Evolutionary conservation across 2,329 filamentous ascomycete species (phyloP), one percentile per base, ranked within the genome.

Genomic region (Colletotrichum sp.): DNA sequence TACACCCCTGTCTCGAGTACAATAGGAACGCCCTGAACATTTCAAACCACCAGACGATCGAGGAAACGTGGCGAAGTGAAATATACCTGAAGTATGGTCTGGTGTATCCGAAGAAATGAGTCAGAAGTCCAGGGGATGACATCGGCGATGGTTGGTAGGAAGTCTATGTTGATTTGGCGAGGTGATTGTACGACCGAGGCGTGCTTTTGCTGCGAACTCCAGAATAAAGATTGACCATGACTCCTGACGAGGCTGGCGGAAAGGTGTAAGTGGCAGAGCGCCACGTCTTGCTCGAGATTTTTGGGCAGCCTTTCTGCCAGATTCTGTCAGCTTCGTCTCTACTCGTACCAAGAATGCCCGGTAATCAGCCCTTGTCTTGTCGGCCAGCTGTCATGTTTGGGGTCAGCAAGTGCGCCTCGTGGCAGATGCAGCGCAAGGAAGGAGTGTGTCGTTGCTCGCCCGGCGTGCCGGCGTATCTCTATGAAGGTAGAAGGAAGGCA

Each of bases 361-460:
- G 67, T 67, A 62, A 71, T 71, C 44, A 49, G 63, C 57, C 44
- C 69, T 39, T 72, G 69, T 76, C 52, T 63, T 32, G 22, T n/a
- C 49, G 69, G 32, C 39, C 27, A 61, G 36, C 49, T 59, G 63
- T 49, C 63, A 68, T 34, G 13, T 63, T 72, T 15, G 57, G 69
- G 57, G 62, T 49, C 25, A 61, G 34, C 69, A 62, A 22, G 62
- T 34, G 25, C 49, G 52, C 72, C 68, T 75, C 62, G 36, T 67
- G 69, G 69, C 72, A 61, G 69, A 63, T 67, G 11, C 34, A 36
- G 9, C n/a, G 12, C 12, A 29, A 32, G 29, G 59, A 15, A 25
- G 30, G 19, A n/a, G 49, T 52, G 44, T 52, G 44, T 52, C n/a
- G n/a, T 13, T 22, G 44, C 44, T 52, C 44, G 44, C n/a, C 44